Evolutionary conservation across 495 filamentous ascomycete species (phyloP), one percentile per base, ranked within the genome.

Genomic region (Penicillium chermesinum): DNA sequence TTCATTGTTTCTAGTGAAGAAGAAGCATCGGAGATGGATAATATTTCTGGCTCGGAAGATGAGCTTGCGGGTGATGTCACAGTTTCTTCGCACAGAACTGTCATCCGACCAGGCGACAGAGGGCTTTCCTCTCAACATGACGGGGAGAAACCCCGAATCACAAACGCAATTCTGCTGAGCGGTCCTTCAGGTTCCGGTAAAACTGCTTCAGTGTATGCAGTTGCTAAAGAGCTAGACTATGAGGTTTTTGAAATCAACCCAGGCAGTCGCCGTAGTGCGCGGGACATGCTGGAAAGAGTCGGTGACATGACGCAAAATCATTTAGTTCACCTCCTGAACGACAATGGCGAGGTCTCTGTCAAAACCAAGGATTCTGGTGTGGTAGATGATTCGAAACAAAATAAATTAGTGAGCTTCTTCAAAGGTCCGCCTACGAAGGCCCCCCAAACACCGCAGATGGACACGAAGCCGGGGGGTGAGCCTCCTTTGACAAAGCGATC

Each of bases 271-370:
- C 74, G 94, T 39, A 94, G 81, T 62, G 94, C 89, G 9, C 90
- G 86, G 60, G 94, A 99, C 59, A 79, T 99, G 39, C 58, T 94
- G 7, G 93, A 96, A 44, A 89, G 79, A 46, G 88, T 99, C 14
- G 94, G 93, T 3, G 89, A 97, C 62, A 96, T 97, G 94, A 91
- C 89, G 12, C 81, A 81, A 49, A 97, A 97, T 54, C 94, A 99
- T 65, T 80, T 93, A 3, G 91, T 97, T 32, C 81, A 81, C 48
- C 76, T 80, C 7, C 46, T 67, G 14, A 63, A 64, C 22, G 52
- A 58, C 17, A 44, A 48, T 14, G 57, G 58, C 16, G 58, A 66
- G 2, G 64, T 61, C 3, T 47, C 52, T 7, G 36, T 30, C 37
- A 61, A 59, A 27, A 4, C 39, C 10, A 48, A 47, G 33, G 38